Evolutionary conservation across 768 basidiomycete species (phyloP).

Genomic region (Lanmaoa rubissima): DNA sequence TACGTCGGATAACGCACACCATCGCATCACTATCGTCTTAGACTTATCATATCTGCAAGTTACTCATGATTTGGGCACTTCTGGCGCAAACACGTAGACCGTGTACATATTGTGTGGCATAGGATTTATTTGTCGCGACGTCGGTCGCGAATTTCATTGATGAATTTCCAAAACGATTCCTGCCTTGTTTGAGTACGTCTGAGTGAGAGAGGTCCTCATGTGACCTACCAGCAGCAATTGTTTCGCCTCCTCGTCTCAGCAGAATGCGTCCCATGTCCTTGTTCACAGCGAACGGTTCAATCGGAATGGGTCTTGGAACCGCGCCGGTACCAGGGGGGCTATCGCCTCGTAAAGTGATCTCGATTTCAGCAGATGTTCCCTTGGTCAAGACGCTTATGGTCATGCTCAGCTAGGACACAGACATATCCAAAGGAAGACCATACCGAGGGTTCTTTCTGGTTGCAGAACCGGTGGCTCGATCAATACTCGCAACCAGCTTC

Average conservation of each 20-base stretch:
- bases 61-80: constrained; percentile 8
- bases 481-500: constrained; percentile 75
- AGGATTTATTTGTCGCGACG: not conserved
- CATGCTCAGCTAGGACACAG: constrained; percentile 5
- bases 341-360: constrained; percentile 68
- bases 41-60: constrained; percentile 19
- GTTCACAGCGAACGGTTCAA: constrained; percentile 83
- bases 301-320: constrained; percentile 61
- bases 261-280: constrained; percentile 97
- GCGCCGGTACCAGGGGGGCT: constrained; percentile 47
- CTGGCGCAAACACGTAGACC: constrained; percentile 12
- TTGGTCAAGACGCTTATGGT: constrained; percentile 76
- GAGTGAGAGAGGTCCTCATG: not conserved
- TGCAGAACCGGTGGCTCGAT: constrained; percentile 72
- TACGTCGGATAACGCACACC: constrained; percentile 11
- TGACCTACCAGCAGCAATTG: constrained; percentile 80
- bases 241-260: constrained; percentile 86
- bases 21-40: constrained; percentile 11
- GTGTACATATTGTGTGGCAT: constrained; percentile 14
- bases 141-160: constrained; percentile 17
- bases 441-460: constrained; percentile 81
- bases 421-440: not conserved
- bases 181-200: constrained; percentile 18
- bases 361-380: constrained; percentile 79
- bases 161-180: constrained; percentile 47